phyloP scores from a whole-genome alignment of 2,329 filamentous ascomycete genomes.

The Xylariaceae sp. region DNA sequence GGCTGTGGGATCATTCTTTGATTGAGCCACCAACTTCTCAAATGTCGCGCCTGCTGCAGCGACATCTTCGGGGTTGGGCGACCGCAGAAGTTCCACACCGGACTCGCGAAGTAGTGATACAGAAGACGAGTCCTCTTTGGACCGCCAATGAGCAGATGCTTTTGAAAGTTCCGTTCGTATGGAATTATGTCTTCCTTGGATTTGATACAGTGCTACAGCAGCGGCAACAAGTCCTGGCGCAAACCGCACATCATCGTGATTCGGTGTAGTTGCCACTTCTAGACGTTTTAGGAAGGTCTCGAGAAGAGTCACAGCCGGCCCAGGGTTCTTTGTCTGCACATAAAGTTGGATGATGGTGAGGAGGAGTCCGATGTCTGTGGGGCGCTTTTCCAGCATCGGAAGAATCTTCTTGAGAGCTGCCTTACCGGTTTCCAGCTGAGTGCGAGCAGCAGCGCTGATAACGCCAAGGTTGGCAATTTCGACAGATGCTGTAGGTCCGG shows the following conservation, averaged over 20 bases:
- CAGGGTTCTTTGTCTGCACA: constrained; percentile 64
- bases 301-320: constrained; percentile 69
- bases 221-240: constrained; percentile 81
- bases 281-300: constrained; percentile 71
- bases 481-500: constrained; percentile 23
- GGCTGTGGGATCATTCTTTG: constrained; percentile 64
- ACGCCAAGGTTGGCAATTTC: constrained; percentile 41
- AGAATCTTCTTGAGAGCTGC: constrained; percentile 66
- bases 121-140: constrained; percentile 48
- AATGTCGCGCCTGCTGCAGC: constrained; percentile 75
- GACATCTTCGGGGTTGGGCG: constrained; percentile 64
- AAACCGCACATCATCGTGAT: constrained; percentile 67
- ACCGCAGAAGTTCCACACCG: constrained; percentile 77
- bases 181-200: constrained; percentile 67
- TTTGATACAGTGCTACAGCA: constrained; percentile 72
- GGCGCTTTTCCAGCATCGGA: constrained; percentile 66
- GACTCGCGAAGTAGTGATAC: constrained; percentile 74
- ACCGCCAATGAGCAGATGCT: constrained; percentile 77
- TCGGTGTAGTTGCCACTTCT: constrained; percentile 53
- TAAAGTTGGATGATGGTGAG: constrained; percentile 81
- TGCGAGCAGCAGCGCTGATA: constrained; percentile 67
- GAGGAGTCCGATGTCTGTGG: constrained; percentile 74
- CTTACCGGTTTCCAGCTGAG: constrained; percentile 59
- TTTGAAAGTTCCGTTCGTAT: constrained; percentile 71
- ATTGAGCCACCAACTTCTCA: constrained; percentile 60